Percentiles rank a stretch among this genome's conserved stretches.
These are phyloP conservation scores for Pezizomycotina sp. DNA, from an alignment of 2,329 filamentous ascomycete genomes.

Conservation along the genomic window DNA sequence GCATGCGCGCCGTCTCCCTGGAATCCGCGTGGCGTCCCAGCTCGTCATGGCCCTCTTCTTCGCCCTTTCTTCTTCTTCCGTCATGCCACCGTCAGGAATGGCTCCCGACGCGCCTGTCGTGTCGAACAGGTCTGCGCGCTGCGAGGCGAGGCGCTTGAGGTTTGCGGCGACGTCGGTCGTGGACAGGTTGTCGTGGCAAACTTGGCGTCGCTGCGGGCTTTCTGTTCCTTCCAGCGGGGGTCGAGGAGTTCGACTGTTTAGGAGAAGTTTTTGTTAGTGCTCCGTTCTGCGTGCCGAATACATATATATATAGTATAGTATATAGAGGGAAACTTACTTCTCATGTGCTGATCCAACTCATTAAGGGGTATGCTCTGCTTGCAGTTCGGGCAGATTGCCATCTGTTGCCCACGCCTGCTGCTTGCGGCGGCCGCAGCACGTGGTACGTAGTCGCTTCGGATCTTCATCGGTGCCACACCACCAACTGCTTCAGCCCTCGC, in stretches of 20 bases:
- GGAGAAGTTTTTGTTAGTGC: constrained; percentile 29
- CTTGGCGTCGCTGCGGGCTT: constrained; percentile 70
- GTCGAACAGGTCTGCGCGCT: constrained; percentile 78
- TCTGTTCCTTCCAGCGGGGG: constrained; percentile 89
- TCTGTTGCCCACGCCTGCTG: constrained; percentile 38
- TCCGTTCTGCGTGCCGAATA: constrained; percentile 1
- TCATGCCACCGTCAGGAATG: constrained; percentile 54
- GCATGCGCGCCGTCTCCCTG: constrained; percentile 37
- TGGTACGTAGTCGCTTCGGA: constrained; percentile 83
- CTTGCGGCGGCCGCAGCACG: constrained; percentile 58
- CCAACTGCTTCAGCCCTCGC: constrained; percentile 62
- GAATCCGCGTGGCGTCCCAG: constrained; percentile 49
- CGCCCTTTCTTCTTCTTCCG: constrained; percentile 49
- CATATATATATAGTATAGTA: neutral
- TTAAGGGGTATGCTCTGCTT: constrained; percentile 72
- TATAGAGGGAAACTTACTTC: constrained; percentile 40
- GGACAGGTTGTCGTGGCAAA: constrained; percentile 67
- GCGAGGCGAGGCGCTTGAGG: constrained; percentile 81
- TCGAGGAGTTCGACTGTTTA: constrained; percentile 64
- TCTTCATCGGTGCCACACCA: constrained; percentile 59
- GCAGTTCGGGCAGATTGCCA: constrained; percentile 80
- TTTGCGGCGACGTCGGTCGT: constrained; percentile 83
- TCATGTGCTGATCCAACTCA: constrained; percentile 83
- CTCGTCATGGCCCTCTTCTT: constrained; percentile 46
- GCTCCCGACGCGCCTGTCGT: constrained; percentile 36